Base-by-base conservation (phyloP, 768 basidiomycete species). In the Calocera cornea region DNA sequence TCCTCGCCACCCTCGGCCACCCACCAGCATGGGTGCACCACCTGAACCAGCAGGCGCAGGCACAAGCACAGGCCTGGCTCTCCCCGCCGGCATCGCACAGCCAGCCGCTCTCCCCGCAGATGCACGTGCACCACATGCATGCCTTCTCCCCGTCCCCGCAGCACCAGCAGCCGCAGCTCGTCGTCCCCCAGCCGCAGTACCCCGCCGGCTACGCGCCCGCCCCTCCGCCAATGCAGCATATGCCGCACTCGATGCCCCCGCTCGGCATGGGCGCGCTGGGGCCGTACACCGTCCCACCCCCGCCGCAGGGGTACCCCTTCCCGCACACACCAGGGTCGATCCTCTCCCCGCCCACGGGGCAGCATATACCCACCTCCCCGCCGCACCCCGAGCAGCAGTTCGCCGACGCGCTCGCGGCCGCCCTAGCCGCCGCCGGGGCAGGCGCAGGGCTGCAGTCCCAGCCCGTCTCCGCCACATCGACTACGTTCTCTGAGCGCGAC, bases 161-260 rank as follows among this genome's bases (percentile, higher is more conserved):
- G 7, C 44, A 47, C 16, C 44, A 17, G 44, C 44, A 47, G 44
- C 54, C 31, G 44, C 44, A 47, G 44, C 54, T 60, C 54, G 27
- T 60, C 11, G 19, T 60, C 24, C 54, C 54, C 54, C 54, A 60
- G 31, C 54, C 54, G 54, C 54, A 60, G 54, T 60, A 60, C 27
- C 27, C 54, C 7, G 14, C 54, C 5, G 54, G 54, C 2, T 60
- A 60, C 54, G 27, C 24, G 2, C 14, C 54, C 3, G 31, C 31
- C 24, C 19, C 44, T 7, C 44, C 7, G 24, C 44, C n/a, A n/a
- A n/a, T 47, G 44, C 44, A 17, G 44, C 54, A 60, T 10, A 10
- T 29, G 24, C 49, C 14, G 49, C 24, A 50, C 24, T 50, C 49
- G 12, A 14, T 50, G 24, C 54, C 11, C 24, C 54, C 54, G 27